Base-by-base conservation (phyloP, 441 rosid genomes). In the Adansonia rubrostipa region DNA sequence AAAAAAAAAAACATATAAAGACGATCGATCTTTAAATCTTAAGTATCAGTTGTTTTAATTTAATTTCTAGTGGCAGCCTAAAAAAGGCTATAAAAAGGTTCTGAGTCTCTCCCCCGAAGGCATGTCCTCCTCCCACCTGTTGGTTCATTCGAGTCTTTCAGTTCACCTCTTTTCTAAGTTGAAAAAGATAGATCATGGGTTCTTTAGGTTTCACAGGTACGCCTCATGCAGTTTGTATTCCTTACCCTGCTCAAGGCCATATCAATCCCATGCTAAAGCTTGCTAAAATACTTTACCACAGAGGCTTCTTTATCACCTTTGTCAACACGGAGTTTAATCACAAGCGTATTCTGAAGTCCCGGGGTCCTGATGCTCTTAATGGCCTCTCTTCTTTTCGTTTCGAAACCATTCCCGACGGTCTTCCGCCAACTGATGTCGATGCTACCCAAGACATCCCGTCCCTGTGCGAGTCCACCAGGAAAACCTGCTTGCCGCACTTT, bases 231-330 rank as follows among this genome's bases (percentile, higher is more conserved):
- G 83, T 86, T 1, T 85, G 82, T 72, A 62, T 85, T 19, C 89
- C 91, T 5, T 83, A 57, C 47, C 89, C 87, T 63, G 85, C 83
- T 2, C 88, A 86, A 78, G 87, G 88, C 51, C 91, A 88, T 69
- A 51, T 88, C 28, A 71, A 63, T 48, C 86, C 89, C n/a, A 81
- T 85, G 83, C 67, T 86, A 0, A 69, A 75, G 64, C 67, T 88
- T n/a, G 89, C 89, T 5, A 85, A 85, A 7, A 73, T 88, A 2
- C 85, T 88, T 11, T 84, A 87, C 64, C 48, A 47, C 33, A 67
- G 50, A 24, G 88, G 87, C 79, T 87, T 87, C 68, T 82, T 82
- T 45, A 33, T 89, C 68, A 86, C 87, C 50, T 86, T 87, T 47
- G 86, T 89, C 19, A 83, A 87, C 80, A 84, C 88, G 0, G 88